Conservation (phyloP, 2,329 filamentous ascomycete genomes). For the Colletotrichum limetticola region DNA sequence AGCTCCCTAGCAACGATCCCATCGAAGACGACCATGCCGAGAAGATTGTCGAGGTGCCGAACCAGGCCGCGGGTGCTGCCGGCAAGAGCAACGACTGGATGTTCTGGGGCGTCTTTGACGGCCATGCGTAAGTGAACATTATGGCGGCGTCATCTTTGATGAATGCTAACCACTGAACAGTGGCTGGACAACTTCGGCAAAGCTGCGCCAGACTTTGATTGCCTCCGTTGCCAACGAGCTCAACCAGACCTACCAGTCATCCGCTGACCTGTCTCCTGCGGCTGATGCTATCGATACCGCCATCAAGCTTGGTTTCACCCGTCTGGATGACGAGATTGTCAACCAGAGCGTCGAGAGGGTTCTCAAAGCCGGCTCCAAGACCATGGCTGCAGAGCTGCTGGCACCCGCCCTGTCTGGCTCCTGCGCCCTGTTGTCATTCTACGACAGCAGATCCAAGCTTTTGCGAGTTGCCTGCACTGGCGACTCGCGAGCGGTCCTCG, state of each 20-base stretch:
- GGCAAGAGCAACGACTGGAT: conserved; percentile 88
- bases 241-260: conserved; percentile 88
- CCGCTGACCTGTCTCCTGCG: conserved; percentile 70
- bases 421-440: conserved; percentile 95
- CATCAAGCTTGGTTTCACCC: conserved; percentile 91
- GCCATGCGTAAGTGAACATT: conserved; percentile 76
- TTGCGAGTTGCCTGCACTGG: conserved; percentile 95
- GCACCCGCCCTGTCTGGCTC: conserved; percentile 97
- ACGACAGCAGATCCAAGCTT: conserved; percentile 87
- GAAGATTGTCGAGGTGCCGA: conserved; percentile 93
- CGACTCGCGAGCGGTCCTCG: conserved; percentile 94
- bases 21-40: conserved; percentile 99
- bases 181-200: conserved; percentile 98
- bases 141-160: neutral
- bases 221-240: conserved; percentile 93
- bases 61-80: conserved; percentile 54
- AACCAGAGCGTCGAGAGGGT: conserved; percentile 93
- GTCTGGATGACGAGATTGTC: conserved; percentile 93
- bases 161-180: conserved; percentile 54
- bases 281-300: conserved; percentile 87
- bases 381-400: conserved; percentile 89
- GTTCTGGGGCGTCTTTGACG: conserved; percentile 99
- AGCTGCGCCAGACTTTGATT: conserved; percentile 91
- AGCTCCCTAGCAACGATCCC: conserved; percentile 94
- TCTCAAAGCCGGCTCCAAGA: conserved; percentile 86